phyloP scores from a whole-genome alignment of 2,329 filamentous ascomycete genomes.

The Emericellopsis cladophorae region DNA sequence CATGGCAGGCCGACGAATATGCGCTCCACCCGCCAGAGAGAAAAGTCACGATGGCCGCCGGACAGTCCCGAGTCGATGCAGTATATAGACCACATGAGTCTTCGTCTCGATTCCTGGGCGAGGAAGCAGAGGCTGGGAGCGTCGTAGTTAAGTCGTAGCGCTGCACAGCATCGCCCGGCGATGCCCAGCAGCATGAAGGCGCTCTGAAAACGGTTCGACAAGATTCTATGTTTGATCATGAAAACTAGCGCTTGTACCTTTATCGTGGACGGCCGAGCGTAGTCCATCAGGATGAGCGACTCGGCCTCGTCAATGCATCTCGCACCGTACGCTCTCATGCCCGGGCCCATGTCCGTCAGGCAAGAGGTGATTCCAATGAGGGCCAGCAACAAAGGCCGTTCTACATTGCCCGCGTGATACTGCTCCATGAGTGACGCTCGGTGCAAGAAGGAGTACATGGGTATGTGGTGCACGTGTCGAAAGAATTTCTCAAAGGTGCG shows the following conservation, averaged over 20 bases:
- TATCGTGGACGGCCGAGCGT: conserved; percentile 42
- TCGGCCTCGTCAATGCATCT: conserved; percentile 44
- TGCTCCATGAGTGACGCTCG: conserved; percentile 47
- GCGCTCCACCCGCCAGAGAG: conserved; percentile 26
- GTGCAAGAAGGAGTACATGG: conserved; percentile 45
- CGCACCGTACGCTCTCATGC: conserved; percentile 36
- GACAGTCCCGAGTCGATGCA: conserved; percentile 28
- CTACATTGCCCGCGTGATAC: conserved; percentile 42
- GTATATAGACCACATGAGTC: conserved; percentile 31
- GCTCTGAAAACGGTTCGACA: conserved; percentile 27
- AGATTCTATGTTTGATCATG: conserved; percentile 29
- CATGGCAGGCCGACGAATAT: conserved; percentile 29
- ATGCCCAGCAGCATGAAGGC: conserved; percentile 31
- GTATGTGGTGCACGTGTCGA: conserved; percentile 44
- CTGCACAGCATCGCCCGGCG: conserved; percentile 27
- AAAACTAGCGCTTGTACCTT: conserved; percentile 36
- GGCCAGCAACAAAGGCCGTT: conserved; percentile 38
- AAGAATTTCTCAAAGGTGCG: conserved; percentile 45
- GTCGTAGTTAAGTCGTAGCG: conserved; percentile 29
- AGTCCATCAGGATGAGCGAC: conserved; percentile 34
- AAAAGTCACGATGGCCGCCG: conserved; percentile 28
- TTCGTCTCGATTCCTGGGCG: conserved; percentile 26
- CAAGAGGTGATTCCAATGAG: conserved; percentile 43
- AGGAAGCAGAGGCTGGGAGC: conserved; percentile 24
- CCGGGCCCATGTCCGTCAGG: conserved; percentile 39